Conservation (phyloP, 1,284 basidiomycete species). For the Trichosporon inkin region DNA sequence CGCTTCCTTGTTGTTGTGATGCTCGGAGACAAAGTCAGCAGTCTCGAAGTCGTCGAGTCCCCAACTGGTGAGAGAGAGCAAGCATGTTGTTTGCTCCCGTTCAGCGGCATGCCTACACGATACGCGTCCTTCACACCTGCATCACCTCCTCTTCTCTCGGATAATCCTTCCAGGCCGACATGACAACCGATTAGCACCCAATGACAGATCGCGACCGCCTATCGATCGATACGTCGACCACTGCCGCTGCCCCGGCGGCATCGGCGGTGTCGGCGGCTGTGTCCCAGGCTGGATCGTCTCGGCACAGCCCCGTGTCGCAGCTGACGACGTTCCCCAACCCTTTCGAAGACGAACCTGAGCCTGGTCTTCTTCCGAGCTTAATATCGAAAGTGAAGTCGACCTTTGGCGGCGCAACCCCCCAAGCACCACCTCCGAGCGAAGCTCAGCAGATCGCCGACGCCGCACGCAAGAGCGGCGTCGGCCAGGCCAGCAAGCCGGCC, state of each 20-base stretch:
- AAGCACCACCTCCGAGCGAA: slow-evolving; percentile 30
- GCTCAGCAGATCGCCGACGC: slow-evolving; percentile 45
- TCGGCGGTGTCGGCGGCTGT: slow-evolving; percentile 8
- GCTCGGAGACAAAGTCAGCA: too few relatives aligned
- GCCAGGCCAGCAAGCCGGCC: background rate
- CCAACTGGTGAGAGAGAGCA: too few relatives aligned
- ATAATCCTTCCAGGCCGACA: background rate
- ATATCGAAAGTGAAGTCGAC: slow-evolving; percentile 49
- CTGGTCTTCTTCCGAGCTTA: slow-evolving; percentile 44
- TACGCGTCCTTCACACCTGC: background rate
- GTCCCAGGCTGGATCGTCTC: slow-evolving; percentile 14
- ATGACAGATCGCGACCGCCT: slow-evolving; percentile 3
- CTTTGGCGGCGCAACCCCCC: slow-evolving; percentile 21
- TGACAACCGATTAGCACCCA: background rate
- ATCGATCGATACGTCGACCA: slow-evolving; percentile 15
- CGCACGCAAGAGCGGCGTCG: slow-evolving; percentile 22
- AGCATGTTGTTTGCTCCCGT: background rate
- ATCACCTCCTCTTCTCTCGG: background rate
- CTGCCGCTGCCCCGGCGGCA: background rate
- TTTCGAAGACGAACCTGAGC: slow-evolving; percentile 49
- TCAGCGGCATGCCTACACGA: background rate
- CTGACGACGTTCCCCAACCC: slow-evolving; percentile 49
- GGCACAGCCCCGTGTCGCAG: slow-evolving; percentile 20
- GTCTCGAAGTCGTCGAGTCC: too few relatives aligned
- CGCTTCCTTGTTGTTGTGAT: too few relatives aligned